Conservation (phyloP, 805 yeast genomes). For the Wickerhamomyces sydowiorum region DNA sequence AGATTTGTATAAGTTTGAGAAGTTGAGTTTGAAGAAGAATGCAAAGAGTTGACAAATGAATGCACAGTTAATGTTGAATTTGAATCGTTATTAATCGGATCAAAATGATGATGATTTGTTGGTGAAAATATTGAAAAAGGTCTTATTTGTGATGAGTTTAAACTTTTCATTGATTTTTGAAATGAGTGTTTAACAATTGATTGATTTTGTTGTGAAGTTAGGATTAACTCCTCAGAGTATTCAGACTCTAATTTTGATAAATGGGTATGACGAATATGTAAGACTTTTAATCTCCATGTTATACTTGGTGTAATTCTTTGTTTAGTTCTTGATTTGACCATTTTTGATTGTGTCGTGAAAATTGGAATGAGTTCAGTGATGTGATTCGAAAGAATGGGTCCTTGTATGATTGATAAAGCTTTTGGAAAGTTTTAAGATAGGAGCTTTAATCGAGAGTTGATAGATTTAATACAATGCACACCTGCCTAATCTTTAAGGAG, state of each 20-base stretch:
- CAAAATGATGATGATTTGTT: neutral
- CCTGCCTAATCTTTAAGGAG: no score
- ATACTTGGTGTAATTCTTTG: neutral
- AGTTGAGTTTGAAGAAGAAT: neutral
- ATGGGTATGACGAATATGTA: neutral
- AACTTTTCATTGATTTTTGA: neutral
- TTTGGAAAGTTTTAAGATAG: no score
- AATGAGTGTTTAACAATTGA: neutral
- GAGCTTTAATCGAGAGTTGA: no score
- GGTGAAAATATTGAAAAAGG: neutral
- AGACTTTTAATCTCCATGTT: neutral
- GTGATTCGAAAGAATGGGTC: no score
- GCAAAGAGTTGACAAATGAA: neutral
- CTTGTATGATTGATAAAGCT: no score
- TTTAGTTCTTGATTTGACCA: slow-evolving; percentile 10
- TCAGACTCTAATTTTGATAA: slow-evolving; percentile 1
- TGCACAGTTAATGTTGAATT: neutral
- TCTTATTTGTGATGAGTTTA: neutral
- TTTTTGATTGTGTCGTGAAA: slow-evolving; percentile 35
- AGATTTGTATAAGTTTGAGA: neutral
- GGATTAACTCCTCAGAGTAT: neutral
- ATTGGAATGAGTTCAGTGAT: neutral
- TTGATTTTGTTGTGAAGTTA: neutral
- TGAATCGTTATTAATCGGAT: neutral
- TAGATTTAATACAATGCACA: no score